Evolutionary conservation across 345 rosid species (phyloP).

Genomic region (Eucalyptus urophylla): DNA sequence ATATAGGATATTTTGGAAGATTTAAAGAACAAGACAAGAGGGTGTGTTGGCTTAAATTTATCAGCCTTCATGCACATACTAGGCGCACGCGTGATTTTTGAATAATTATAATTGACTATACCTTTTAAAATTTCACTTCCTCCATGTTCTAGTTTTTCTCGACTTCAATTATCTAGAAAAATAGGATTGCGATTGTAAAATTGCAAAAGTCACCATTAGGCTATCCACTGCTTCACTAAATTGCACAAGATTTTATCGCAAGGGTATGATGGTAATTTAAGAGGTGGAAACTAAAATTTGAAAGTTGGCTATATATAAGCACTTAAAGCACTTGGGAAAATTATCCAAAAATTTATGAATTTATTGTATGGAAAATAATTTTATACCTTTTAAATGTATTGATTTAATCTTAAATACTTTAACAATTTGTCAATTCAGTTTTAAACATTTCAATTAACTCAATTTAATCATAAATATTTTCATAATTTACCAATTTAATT

Average conservation of each 20-base stretch:
- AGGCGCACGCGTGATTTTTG: not conserved
- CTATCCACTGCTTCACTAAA: not conserved
- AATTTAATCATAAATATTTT: not conserved
- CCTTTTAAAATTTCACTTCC: not conserved
- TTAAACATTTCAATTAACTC: not conserved
- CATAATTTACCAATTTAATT: rapidly evolving
- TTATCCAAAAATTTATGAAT: not conserved
- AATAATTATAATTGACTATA: not conserved
- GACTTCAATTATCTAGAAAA: not conserved
- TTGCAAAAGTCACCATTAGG: not conserved
- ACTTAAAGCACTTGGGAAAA: not conserved
- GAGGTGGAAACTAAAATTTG: not conserved
- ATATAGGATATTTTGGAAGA: not conserved
- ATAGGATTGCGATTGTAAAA: not conserved
- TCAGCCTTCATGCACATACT: not conserved
- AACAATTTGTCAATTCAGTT: rapidly evolving
- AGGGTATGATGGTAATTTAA: not conserved
- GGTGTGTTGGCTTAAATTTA: not conserved
- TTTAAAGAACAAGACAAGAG: not conserved
- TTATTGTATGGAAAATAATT: not conserved
- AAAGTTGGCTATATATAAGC: not conserved
- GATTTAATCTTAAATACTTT: not conserved
- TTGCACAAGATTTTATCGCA: not conserved
- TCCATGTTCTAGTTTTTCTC: not conserved
- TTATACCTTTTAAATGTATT: not conserved